Base-by-base conservation (phyloP, 495 filamentous ascomycete genomes). In the Staphylotrichum tortipilum region DNA sequence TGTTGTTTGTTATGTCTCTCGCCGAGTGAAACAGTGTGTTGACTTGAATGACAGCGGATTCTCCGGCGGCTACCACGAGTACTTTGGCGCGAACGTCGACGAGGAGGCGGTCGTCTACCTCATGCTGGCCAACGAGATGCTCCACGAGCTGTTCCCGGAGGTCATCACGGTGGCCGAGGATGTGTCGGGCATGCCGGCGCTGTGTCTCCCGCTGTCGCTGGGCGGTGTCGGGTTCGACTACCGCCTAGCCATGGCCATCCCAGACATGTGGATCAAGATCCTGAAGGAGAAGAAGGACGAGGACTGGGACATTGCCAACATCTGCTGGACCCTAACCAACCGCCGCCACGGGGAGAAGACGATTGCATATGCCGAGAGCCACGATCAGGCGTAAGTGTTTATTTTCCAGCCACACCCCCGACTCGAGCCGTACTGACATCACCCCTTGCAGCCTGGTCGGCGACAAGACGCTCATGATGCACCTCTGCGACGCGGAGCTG, bases 211-310 rank as follows among this genome's bases (percentile, higher is more conserved):
- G 3, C 74, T 97, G 38, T 80, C 83, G 0, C 74, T 96, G 7
- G 92, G 92, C 14, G 92, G 92, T 33, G 79, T 95, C 51, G 92
- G 92, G 12, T 98, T 98, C 64, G 92, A 98, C 69, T 98, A 98
- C 68, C 80, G 92, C 56, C 82, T 98, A 17, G 92, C 89, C 40
- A 98, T 98, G 92, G 92, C 92, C 9, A 83, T 98, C 57, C 92
- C 92, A 12, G 92, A 98, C 68, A 84, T 97, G 85, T 98, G 92
- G 77, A 98, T 98, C 77, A 98, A 97, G 71, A 83, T 89, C 61
- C 70, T 98, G 44, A 98, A 98, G 67, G 94, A 97, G 67, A 85
- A 86, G 67, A 72, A 84, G 52, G 92, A 98, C 57, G 79, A 82
- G 57, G 86, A 95, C 8, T 98, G 92, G 92, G 88, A 97, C 59